These are phyloP conservation scores for Pyrenophora tritici-repentis DNA, from an alignment of 2,329 filamentous ascomycete genomes.

Conservation along the genomic window DNA sequence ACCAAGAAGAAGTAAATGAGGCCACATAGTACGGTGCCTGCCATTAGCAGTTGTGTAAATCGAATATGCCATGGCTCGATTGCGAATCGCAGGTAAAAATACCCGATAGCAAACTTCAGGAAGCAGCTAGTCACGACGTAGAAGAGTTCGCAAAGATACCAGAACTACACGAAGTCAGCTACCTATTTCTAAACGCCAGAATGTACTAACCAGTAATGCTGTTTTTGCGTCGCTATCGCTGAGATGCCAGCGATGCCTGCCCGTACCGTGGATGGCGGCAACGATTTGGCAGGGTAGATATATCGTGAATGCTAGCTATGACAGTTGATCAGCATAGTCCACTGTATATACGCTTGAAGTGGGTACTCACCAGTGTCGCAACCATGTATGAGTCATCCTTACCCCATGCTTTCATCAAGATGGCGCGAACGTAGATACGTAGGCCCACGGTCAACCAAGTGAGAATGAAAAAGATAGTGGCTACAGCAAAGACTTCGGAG, in stretches of 20 bases:
- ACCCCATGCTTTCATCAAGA: conserved; percentile 47
- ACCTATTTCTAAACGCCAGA: neutral
- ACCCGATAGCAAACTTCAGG: conserved; percentile 58
- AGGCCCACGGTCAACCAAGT: conserved; percentile 47
- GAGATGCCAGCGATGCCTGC: conserved; percentile 45
- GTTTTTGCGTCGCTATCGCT: conserved; percentile 33
- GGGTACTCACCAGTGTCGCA: conserved; percentile 37
- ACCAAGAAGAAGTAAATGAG: conserved; percentile 57
- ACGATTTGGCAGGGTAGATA: conserved; percentile 49
- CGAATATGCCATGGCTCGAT: conserved; percentile 52
- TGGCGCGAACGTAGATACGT: conserved; percentile 46
- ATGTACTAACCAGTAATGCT: conserved; percentile 34
- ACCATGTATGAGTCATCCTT: conserved; percentile 51
- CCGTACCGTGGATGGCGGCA: conserved; percentile 48
- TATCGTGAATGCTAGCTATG: conserved; percentile 45
- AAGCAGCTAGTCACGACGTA: conserved; percentile 57
- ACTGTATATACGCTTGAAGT: no score
- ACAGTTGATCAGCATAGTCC: conserved; percentile 1
- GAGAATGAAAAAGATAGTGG: conserved; percentile 46
- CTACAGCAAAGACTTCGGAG: conserved; percentile 34
- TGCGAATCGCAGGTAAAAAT: conserved; percentile 61
- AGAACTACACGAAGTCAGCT: conserved; percentile 46
- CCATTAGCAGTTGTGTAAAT: conserved; percentile 55
- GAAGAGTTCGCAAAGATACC: conserved; percentile 62
- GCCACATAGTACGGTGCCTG: conserved; percentile 53